Evolutionary conservation across 2,329 filamentous ascomycete genomes (phyloP).

Genomic region (Bipolaris sorokiniana): DNA sequence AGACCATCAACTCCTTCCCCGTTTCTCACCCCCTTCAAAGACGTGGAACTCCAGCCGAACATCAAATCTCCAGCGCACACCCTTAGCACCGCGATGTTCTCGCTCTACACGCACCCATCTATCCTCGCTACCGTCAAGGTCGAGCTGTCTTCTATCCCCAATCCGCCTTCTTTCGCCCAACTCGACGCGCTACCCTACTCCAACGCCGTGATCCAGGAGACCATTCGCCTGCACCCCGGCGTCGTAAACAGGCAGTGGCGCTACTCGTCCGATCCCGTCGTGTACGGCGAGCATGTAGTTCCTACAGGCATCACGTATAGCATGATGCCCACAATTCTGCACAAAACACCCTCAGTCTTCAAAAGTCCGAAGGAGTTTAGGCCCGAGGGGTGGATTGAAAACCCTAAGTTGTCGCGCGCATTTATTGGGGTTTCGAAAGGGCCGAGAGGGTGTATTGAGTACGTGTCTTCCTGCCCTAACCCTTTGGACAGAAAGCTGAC

Average conservation of each 20-base stretch:
- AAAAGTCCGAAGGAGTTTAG: not conserved
- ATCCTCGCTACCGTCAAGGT: not conserved
- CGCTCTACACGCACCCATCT: too few relatives aligned
- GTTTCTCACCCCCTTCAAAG: too few relatives aligned
- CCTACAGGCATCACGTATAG: not conserved
- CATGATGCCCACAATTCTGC: not conserved
- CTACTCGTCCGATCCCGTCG: not conserved
- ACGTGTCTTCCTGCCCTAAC: not conserved
- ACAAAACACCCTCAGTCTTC: not conserved
- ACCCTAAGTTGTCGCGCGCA: not conserved
- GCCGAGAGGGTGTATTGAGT: too few relatives aligned
- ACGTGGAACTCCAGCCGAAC: too few relatives aligned
- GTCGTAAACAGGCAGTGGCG: not conserved
- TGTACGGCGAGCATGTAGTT: not conserved
- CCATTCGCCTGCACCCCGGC: not conserved
- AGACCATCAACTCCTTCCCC: too few relatives aligned
- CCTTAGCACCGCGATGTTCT: too few relatives aligned
- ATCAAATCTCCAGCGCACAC: too few relatives aligned
- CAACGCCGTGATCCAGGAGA: not conserved
- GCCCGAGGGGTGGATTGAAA: not conserved
- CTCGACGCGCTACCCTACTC: not conserved
- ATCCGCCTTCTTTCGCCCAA: not conserved
- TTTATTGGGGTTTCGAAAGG: too few relatives aligned
- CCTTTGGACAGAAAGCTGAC: not conserved
- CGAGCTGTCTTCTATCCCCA: too few relatives aligned